These are phyloP conservation scores for Daldinia concentrica DNA, from an alignment of 495 filamentous ascomycete species.

Conservation along the genomic window DNA sequence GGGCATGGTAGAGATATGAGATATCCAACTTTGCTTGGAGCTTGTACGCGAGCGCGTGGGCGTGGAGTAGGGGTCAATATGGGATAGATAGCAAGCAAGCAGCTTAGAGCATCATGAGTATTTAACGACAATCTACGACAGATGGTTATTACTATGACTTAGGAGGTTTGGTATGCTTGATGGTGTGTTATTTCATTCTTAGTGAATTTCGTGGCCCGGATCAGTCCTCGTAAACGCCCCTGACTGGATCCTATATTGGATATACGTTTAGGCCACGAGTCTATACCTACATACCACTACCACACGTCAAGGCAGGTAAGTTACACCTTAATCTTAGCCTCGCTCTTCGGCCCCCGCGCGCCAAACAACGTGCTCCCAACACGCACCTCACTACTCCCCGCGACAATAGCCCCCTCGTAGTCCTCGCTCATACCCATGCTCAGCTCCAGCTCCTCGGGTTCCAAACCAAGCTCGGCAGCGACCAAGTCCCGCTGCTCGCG, in stretches of 20 bases:
- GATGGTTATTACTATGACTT: neutral
- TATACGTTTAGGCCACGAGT: too few relatives aligned
- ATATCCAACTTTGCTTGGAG: slow-evolving; percentile 10
- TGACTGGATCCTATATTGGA: neutral
- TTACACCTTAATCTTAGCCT: slow-evolving; percentile 68
- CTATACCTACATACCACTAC: too few relatives aligned
- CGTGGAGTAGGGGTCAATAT: neutral
- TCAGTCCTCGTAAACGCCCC: neutral
- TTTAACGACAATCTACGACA: slow-evolving; percentile 1
- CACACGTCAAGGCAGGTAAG: neutral
- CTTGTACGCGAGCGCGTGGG: neutral
- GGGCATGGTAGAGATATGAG: slow-evolving; percentile 10
- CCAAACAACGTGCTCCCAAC: slow-evolving; percentile 96
- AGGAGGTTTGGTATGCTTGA: neutral
- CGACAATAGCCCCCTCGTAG: slow-evolving; percentile 85
- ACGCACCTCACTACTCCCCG: slow-evolving; percentile 93
- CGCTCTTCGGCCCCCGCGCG: slow-evolving; percentile 73
- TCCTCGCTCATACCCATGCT: slow-evolving; percentile 91
- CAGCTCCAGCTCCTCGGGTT: slow-evolving; percentile 57
- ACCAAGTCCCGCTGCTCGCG: slow-evolving; percentile 73
- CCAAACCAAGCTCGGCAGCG: slow-evolving; percentile 54
- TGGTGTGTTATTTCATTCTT: neutral
- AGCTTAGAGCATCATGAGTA: slow-evolving; percentile 17
- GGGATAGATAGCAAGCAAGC: slow-evolving; percentile 12
- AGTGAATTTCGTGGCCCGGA: neutral